Base-by-base conservation (phyloP, 306 rosid species). In the Gynostemma pentaphyllum region DNA sequence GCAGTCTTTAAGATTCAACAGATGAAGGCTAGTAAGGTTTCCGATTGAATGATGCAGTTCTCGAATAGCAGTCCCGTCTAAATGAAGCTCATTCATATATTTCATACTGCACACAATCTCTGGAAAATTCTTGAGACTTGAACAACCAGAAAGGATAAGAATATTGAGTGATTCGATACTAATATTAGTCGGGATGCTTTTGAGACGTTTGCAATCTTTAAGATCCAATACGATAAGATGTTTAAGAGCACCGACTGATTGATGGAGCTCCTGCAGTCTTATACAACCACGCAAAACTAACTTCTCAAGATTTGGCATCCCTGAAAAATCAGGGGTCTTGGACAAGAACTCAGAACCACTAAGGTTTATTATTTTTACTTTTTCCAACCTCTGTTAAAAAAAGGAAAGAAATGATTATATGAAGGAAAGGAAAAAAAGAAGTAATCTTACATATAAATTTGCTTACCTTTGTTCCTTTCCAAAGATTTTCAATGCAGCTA, bases 221-320 rank as follows among this genome's bases (percentile, higher is more conserved):
- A 67, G 51, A 39, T 23, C 27, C 62, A 67, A 16, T 23, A 67
- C 9, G 14, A 12, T 15, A 28, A 67, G 63, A 34, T 7, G 29
- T 5, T 67, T 67, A 10, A 67, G 40, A 52, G 11, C 1, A 0
- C 63, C 28, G 18, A 53, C 24, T 6, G 71, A 52, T 40, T 12
- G 40, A 1, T 67, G 63, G 41, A 67, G 62, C 42, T 67, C 52
- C 0, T 18, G 18, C 15, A 67, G 36, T 5, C 37, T 67, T 67
- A 28, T 40, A 52, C 71, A 67, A 37, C 63, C 71, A 36, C 39
- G 22, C 10, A 67, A 56, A 11, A 67, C 51, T 22, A 67, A 29
- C 27, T 12, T 67, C 52, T 67, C 71, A 24, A 67, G 71, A 51
- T 52, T 40, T 16, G 64, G 71, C 46, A 67, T 37, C 53, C 21